A percentile compares a stretch with the other conserved stretches of the same genome.
phyloP scores from a whole-genome alignment of 2,329 filamentous ascomycete species.

The Fusarium bactridioides region DNA sequence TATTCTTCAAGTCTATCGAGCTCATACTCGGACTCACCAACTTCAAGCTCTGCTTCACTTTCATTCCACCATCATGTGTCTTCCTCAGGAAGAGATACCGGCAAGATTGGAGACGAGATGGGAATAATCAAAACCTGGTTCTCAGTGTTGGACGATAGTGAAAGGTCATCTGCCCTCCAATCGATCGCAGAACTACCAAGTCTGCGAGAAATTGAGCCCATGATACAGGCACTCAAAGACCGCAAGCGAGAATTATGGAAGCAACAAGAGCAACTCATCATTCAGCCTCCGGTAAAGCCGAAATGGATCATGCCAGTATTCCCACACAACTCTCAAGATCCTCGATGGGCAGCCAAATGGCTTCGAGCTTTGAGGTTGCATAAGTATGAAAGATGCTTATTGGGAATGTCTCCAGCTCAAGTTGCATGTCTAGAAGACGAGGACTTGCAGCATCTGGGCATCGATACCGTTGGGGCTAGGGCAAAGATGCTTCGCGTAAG shows the following conservation, averaged over 20 bases:
- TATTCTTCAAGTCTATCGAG: slow-evolving; percentile 30
- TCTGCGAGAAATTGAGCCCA: slow-evolving; percentile 39
- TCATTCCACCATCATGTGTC: slow-evolving; percentile 4
- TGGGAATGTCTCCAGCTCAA: slow-evolving; percentile 35
- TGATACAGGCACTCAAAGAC: slow-evolving; percentile 40
- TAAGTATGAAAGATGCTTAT: slow-evolving; percentile 38
- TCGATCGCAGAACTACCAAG: slow-evolving; percentile 39
- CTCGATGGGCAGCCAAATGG: slow-evolving; percentile 39
- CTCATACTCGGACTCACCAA: slow-evolving; percentile 30
- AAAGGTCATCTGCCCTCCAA: slow-evolving; percentile 29
- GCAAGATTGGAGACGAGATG: slow-evolving; percentile 32
- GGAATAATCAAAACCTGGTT: slow-evolving; percentile 40
- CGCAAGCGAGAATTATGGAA: slow-evolving; percentile 39
- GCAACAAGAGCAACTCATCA: slow-evolving; percentile 37
- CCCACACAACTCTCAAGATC: slow-evolving; percentile 34
- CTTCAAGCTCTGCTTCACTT: slow-evolving; percentile 36
- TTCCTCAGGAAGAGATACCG: slow-evolving; percentile 10
- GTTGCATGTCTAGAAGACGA: slow-evolving; percentile 27
- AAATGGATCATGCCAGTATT: slow-evolving; percentile 40
- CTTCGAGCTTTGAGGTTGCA: slow-evolving; percentile 39
- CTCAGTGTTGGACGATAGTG: slow-evolving; percentile 34
- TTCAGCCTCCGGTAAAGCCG: slow-evolving; percentile 33
- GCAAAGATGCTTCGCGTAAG: slow-evolving; percentile 40
- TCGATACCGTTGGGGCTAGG: slow-evolving; percentile 39
- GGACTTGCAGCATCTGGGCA: slow-evolving; percentile 35